phyloP scores from a whole-genome alignment of 1,284 basidiomycete genomes.

The Inonotus obliquus region DNA sequence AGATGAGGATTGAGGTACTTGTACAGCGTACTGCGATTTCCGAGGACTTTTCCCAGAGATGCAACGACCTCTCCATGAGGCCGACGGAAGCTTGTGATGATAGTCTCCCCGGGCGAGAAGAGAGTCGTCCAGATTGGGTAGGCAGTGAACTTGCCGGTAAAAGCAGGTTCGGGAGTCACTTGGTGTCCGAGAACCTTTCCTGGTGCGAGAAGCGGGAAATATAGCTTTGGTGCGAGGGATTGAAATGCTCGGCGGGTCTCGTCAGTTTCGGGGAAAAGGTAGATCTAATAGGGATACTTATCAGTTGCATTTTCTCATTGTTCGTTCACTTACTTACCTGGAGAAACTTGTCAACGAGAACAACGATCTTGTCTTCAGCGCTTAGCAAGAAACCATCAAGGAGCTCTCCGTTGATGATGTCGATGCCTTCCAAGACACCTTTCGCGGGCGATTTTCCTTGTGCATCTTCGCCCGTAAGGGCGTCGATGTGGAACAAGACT shows the following conservation, averaged over 20 bases:
- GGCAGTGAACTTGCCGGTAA: constrained; percentile 46
- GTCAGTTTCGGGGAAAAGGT: constrained; percentile 59
- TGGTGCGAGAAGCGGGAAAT: constrained; percentile 49
- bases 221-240: constrained; percentile 38
- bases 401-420: constrained; percentile 53
- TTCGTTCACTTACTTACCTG: constrained; percentile 42
- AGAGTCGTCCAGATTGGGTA: constrained; percentile 64
- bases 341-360: constrained; percentile 64
- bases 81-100: constrained; percentile 30
- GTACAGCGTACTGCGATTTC: constrained; percentile 86
- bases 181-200: constrained; percentile 50
- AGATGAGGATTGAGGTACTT: constrained; percentile 91
- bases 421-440: constrained; percentile 48
- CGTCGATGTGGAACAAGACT: constrained; percentile 75
- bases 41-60: constrained; percentile 78
- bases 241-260: constrained; percentile 39
- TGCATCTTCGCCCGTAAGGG: constrained; percentile 66
- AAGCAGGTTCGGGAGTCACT: constrained; percentile 37
- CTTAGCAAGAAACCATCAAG: constrained; percentile 55
- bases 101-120: constrained; percentile 48
- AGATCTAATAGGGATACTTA: constrained; percentile 36
- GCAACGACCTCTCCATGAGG: constrained; percentile 47
- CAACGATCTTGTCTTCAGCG: constrained; percentile 42
- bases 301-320: background rate
- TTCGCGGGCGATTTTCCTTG: constrained; percentile 25